Conservation (phyloP, 805 yeast genomes). For the Kurtzmaniella fragi region DNA sequence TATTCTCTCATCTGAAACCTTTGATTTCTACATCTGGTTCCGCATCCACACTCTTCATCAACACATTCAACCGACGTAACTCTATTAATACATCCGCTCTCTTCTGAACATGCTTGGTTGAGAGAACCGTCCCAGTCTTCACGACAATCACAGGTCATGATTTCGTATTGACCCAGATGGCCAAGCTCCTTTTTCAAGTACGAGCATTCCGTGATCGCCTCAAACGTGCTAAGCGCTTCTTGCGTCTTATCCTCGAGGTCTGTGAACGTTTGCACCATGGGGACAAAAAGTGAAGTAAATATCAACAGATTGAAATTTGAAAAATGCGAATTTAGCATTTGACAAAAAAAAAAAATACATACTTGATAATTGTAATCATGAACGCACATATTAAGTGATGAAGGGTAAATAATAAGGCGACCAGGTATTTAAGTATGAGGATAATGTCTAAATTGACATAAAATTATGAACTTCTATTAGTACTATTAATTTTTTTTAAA, state of each 20-base stretch:
- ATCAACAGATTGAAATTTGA: too few species aligned
- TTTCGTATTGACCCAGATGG: slow-evolving; percentile 67
- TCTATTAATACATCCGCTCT: slow-evolving; percentile 87
- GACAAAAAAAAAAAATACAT: too few species aligned
- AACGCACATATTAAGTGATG: too few species aligned
- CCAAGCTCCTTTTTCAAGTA: slow-evolving; percentile 65
- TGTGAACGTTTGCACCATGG: slow-evolving; percentile 18
- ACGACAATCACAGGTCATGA: slow-evolving; percentile 87
- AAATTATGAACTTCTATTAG: too few species aligned
- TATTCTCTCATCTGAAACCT: slow-evolving; percentile 76
- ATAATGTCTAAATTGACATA: too few species aligned
- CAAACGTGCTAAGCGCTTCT: slow-evolving; percentile 63
- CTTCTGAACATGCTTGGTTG: slow-evolving; percentile 73
- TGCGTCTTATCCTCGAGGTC: slow-evolving; percentile 54
- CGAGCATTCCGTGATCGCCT: slow-evolving; percentile 50
- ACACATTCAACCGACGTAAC: slow-evolving; percentile 90
- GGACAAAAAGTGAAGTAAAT: background rate
- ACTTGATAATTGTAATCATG: too few species aligned
- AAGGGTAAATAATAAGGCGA: too few species aligned
- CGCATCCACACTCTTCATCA: slow-evolving; percentile 64
- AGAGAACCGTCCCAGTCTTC: slow-evolving; percentile 40
- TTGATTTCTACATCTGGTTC: slow-evolving; percentile 77
- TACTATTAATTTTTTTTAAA: too few species aligned
- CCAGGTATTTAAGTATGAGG: too few species aligned
- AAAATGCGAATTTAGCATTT: too few species aligned